Base-by-base conservation (phyloP, 371 early-diverging fungal species). In the Apophysomyces trapeziformis region DNA sequence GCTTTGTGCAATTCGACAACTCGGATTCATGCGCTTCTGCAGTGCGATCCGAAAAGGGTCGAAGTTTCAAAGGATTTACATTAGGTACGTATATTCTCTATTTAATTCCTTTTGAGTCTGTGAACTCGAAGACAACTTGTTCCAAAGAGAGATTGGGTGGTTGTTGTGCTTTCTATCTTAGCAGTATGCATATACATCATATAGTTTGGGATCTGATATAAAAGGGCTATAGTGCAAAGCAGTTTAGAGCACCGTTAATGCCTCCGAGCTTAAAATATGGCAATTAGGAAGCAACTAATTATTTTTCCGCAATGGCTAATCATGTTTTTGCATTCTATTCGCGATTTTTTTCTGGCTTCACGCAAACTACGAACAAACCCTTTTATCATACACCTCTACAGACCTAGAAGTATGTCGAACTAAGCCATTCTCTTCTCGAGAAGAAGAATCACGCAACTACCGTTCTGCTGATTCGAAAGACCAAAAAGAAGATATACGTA, bases 1-100 rank as follows among this genome's bases (percentile, higher is more conserved):
- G 61, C 35, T 67, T 67, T 45, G 67, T 67, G 16, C 67, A 67
- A 38, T 67, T 67, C 57, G 61, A 57, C 32, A 67, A 57, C 61
- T 39, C 56, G 38, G 57, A 61, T 13, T 43, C 61, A 26, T 67
- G 67, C 57, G 54, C 61, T 18, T 38, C 21, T 18, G 67, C 67
- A n/a, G 45, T 67, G 39, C 57, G 57, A 9, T 39, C 41, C 50
- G 61, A 67, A 43, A 67, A 67, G 16, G 67, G 67, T 13, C 60
- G 43, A 21, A 16, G 26, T 32, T 57, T 67, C 46, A 61, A 67
- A 61, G 47, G 50, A 39, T 56, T 61, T 43, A 43, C 21, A 14
- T 57, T 67, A 50, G 61, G 67, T 67, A 67, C 56, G 67, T 67
- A 50, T 50, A 21, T 21, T 21, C 21, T 21, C 9, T 8, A 0